Evolutionary conservation across 139 green algal genomes (phyloP).

Genomic region (Picochlorum sp.): DNA sequence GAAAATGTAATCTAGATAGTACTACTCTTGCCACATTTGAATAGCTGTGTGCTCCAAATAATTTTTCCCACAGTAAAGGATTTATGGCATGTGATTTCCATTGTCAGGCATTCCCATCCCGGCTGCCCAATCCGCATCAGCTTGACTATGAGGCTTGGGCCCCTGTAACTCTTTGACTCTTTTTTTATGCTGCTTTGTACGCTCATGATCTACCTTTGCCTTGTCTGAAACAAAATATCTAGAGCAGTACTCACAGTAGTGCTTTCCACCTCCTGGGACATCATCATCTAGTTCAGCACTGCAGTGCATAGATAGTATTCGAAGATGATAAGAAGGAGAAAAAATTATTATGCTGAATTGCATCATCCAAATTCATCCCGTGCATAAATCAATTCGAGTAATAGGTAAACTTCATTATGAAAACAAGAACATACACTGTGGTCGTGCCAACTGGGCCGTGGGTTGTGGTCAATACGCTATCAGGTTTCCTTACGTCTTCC

Average conservation of each 20-base stretch:
- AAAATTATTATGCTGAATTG: no score
- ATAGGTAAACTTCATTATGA: background rate
- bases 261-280: slow-evolving; percentile 45
- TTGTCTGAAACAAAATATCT: slow-evolving; percentile 32
- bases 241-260: slow-evolving; percentile 24
- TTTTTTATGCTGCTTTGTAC: slow-evolving; percentile 64
- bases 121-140: slow-evolving; percentile 64
- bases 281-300: slow-evolving; percentile 69
- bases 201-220: slow-evolving; percentile 43
- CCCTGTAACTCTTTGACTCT: slow-evolving; percentile 56
- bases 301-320: background rate
- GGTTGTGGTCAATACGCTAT: slow-evolving; percentile 44
- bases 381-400: no score
- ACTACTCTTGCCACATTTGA: background rate
- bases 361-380: no score
- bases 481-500: slow-evolving; percentile 58
- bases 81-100: slow-evolving; percentile 12
- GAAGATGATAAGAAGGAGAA: no score
- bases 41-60: background rate
- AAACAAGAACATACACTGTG: slow-evolving; percentile 28
- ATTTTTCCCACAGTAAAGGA: background rate
- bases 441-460: slow-evolving; percentile 58
- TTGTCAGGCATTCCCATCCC: slow-evolving; percentile 71
- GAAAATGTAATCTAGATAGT: no score
- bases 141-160: slow-evolving; percentile 63